Base-by-base conservation (phyloP, 2,329 filamentous ascomycete species). In the Fusarium burgessii region DNA sequence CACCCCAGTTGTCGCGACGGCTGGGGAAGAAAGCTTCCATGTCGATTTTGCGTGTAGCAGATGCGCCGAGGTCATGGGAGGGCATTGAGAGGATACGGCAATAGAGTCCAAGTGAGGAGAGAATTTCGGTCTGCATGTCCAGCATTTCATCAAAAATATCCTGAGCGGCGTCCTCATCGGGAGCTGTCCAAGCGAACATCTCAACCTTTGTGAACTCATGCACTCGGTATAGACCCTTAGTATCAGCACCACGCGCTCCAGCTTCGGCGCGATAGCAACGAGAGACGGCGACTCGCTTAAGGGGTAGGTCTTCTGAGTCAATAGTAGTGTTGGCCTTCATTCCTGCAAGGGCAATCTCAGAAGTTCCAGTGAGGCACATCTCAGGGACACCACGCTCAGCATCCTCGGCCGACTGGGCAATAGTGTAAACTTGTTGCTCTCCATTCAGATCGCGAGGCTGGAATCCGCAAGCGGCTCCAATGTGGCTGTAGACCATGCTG, bases 151-250 rank as follows among this genome's bases (percentile, higher is more conserved):
- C 85, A 79, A 97, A 97, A 15, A 95, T 75, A 1, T 87, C 83
- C 11, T 86, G 83, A 0, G 89, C 84, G 42, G 80, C 78, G 35
- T 77, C 78, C 5, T 76, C 62, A 57, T 89, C 85, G 3, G 93
- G 89, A 33, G 86, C 76, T 7, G 93, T 92, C 96, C 96, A 99
- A 1, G 92, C 94, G 79, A 99, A 98, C 86, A 99, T 91, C 81
- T 99, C 96, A 1, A 99, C 95, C 80, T 99, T 99, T 32, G 94
- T 97, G 82, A 99, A 99, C 82, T 99, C 96, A 82, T 99, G 96
- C 6, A 99, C 96, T 32, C 96, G 92, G 82, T 98, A 99, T 3
- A 99, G 84, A 8, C 96, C 96, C 82, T 97, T 98, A 3, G 95
- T 97, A 74, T 96, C 93, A 27, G 92, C 91, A 33, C 96, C 96